phyloP scores from a whole-genome alignment of 2,329 filamentous ascomycete species.

The Lasiodiplodia sp. region DNA sequence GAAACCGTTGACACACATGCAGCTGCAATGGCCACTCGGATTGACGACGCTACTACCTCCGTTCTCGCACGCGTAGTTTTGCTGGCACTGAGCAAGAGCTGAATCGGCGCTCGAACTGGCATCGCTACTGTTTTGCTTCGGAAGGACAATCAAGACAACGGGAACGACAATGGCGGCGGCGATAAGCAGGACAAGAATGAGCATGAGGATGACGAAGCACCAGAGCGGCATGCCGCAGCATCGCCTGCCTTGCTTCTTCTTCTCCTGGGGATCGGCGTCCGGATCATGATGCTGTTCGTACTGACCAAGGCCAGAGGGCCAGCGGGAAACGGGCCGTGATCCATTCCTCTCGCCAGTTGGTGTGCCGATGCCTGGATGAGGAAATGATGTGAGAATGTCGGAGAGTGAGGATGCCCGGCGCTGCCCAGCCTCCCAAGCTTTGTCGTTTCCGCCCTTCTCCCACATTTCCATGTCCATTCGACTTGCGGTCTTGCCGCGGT shows the following conservation, averaged over 20 bases:
- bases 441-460: conserved; percentile 45
- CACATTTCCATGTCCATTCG: conserved; percentile 61
- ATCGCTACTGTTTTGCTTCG: conserved; percentile 51
- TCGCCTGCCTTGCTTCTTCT: conserved; percentile 59
- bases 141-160: conserved; percentile 66
- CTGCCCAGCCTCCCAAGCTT: conserved; percentile 37
- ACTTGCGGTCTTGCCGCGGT: conserved; percentile 76
- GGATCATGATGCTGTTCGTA: conserved; percentile 24
- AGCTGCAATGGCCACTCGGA: conserved; percentile 72
- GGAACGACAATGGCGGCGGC: conserved; percentile 85
- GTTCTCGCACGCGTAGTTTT: conserved; percentile 73
- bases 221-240: conserved; percentile 88
- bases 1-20: conserved; percentile 89
- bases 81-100: conserved; percentile 59
- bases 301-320: conserved; percentile 18
- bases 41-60: conserved; percentile 79
- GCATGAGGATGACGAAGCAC: conserved; percentile 71
- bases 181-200: conserved; percentile 75
- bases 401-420: conserved; percentile 59
- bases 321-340: conserved; percentile 12
- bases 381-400: conserved; percentile 71
- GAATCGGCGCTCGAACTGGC: conserved; percentile 24
- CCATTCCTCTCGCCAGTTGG: conserved; percentile 38
- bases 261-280: conserved; percentile 33
- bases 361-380: conserved; percentile 64